Evolutionary conservation across 2,329 filamentous ascomycete genomes (phyloP).

Genomic region (Xylaria sp.): DNA sequence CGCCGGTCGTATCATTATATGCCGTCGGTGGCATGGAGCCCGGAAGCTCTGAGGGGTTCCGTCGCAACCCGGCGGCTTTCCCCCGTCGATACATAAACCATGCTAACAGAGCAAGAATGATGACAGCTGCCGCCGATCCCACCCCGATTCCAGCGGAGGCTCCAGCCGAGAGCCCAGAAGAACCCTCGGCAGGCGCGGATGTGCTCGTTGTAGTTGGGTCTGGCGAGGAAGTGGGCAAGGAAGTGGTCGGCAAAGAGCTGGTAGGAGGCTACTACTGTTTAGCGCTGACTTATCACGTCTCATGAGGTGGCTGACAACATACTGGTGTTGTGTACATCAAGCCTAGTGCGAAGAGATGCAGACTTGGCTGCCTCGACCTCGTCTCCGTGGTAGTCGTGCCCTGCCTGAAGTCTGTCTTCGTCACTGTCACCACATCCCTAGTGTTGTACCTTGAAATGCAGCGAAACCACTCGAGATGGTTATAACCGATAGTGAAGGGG

Average conservation of each 20-base stretch:
- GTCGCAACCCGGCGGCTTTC: neutral
- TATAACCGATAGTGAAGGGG: neutral
- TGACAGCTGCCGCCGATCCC: slow-evolving; percentile 1
- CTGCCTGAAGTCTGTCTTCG: slow-evolving; percentile 18
- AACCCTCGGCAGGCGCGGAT: neutral
- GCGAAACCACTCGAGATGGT: slow-evolving; percentile 26
- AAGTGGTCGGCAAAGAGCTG: neutral
- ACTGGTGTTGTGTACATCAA: slow-evolving; percentile 32
- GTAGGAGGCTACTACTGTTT: slow-evolving; percentile 12
- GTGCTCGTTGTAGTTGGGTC: neutral
- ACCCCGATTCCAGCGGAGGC: slow-evolving; percentile 21
- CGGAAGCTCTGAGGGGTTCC: neutral
- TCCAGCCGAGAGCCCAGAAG: slow-evolving; percentile 11
- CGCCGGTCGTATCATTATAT: neutral
- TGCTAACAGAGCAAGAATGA: slow-evolving; percentile 15
- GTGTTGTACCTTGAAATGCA: slow-evolving; percentile 23
- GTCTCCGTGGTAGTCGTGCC: slow-evolving; percentile 2
- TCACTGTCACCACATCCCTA: slow-evolving; percentile 10
- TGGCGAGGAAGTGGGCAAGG: slow-evolving; percentile 2
- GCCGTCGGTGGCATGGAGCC: neutral
- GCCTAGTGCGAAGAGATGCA: slow-evolving; percentile 30
- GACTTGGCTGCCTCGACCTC: neutral
- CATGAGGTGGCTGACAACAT: neutral
- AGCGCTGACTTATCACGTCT: neutral
- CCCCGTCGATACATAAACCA: slow-evolving; percentile 25